Conservation (phyloP, 1,284 basidiomycete species). For the Melampsora americana region DNA sequence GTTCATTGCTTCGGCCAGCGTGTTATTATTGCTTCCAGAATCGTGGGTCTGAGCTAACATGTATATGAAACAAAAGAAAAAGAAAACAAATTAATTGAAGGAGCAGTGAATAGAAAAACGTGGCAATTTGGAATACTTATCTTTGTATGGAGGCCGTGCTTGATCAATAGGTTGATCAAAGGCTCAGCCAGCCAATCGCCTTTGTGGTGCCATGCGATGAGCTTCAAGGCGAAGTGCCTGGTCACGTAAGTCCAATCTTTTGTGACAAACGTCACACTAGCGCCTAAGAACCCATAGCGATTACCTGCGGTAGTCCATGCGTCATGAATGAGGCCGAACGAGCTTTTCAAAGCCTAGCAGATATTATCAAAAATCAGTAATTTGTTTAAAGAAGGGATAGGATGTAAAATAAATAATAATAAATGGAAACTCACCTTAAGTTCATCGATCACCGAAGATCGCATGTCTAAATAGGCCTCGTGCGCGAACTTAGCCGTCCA, state of each 20-base stretch:
- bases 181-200: too few relatives aligned
- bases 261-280: not conserved
- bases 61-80: not conserved
- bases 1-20: constrained; percentile 13
- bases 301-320: constrained; percentile 10
- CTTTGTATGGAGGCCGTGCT: too few relatives aligned
- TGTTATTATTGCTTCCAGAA: constrained; percentile 15
- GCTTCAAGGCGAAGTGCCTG: too few relatives aligned
- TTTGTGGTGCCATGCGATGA: too few relatives aligned
- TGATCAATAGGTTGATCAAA: not conserved
- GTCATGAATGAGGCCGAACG: constrained; percentile 6
- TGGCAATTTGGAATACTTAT: too few relatives aligned
- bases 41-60: constrained; percentile 14
- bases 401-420: too few relatives aligned
- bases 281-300: constrained; percentile 12
- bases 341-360: not conserved
- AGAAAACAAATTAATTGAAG: not conserved
- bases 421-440: not conserved
- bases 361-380: not conserved
- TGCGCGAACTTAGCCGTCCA: not conserved
- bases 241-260: constrained; percentile 4
- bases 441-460: not conserved
- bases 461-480: too few relatives aligned
- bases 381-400: too few relatives aligned
- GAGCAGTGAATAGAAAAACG: too few relatives aligned